phyloP scores from a whole-genome alignment of 2,329 filamentous ascomycete genomes.

The Pestalotiopsis sp. region DNA sequence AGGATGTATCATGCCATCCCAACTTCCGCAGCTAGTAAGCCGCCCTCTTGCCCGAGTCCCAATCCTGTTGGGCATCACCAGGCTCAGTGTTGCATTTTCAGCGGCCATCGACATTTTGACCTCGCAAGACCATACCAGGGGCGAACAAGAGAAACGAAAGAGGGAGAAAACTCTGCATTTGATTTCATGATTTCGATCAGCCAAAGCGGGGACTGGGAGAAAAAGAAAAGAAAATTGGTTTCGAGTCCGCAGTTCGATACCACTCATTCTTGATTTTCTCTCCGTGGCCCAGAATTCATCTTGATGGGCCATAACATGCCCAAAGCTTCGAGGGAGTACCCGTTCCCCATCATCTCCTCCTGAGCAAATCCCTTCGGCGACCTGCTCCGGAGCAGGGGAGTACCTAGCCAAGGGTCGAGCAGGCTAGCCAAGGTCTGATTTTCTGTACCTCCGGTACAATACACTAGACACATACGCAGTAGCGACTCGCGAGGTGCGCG shows the following conservation, averaged over 20 bases:
- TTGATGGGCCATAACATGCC: background rate
- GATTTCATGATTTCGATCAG: background rate
- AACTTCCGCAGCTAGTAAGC: constrained; percentile 7
- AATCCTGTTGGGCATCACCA: constrained; percentile 2
- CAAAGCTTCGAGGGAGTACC: constrained; percentile 8
- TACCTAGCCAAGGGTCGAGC: background rate
- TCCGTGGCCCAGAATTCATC: background rate
- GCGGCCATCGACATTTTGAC: background rate
- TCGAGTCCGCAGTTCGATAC: background rate
- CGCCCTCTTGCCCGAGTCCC: background rate
- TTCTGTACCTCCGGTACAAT: background rate
- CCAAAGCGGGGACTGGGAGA: background rate
- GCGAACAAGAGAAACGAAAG: background rate
- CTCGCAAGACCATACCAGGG: background rate
- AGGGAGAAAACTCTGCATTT: background rate
- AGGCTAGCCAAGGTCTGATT: background rate
- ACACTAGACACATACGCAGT: background rate
- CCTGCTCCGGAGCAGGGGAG: constrained; percentile 2
- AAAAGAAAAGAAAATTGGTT: background rate
- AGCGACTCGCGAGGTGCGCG: background rate
- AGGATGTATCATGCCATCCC: background rate
- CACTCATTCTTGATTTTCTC: background rate
- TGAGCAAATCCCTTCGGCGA: constrained; percentile 10
- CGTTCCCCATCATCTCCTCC: constrained; percentile 8
- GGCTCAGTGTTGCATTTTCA: background rate